Conservation (phyloP, 306 rosid genomes). For the Castanea mollissima region DNA sequence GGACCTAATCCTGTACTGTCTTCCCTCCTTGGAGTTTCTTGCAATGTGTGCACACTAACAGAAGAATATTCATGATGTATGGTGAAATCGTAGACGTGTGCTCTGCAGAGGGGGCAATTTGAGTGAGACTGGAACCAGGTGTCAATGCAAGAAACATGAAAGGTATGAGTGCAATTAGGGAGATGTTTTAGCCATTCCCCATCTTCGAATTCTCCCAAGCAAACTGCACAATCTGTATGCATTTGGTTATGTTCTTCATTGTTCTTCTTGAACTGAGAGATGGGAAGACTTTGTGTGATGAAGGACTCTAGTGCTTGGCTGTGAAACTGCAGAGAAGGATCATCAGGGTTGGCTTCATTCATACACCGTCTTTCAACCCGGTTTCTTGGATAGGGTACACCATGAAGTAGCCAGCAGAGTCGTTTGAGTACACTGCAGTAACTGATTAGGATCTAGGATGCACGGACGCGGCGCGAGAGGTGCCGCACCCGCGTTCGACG, state of each 20-base stretch:
- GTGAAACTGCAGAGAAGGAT: slow-evolving; percentile 32
- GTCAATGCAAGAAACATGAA: slow-evolving; percentile 56
- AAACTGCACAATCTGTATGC: slow-evolving; percentile 44
- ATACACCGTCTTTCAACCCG: background rate
- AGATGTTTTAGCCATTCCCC: slow-evolving; percentile 47
- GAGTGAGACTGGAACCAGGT: slow-evolving; percentile 46
- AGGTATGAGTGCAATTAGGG: slow-evolving; percentile 45
- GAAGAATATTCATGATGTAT: slow-evolving; percentile 11
- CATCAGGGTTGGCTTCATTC: slow-evolving; percentile 17
- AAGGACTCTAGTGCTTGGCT: slow-evolving; percentile 37
- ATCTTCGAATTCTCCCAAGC: slow-evolving; percentile 61
- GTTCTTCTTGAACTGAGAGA: slow-evolving; percentile 37
- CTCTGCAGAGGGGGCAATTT: slow-evolving; percentile 58
- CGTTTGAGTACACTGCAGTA: background rate
- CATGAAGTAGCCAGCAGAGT: background rate
- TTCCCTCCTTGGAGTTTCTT: slow-evolving; percentile 18
- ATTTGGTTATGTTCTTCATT: slow-evolving; percentile 17
- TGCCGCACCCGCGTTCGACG: no score
- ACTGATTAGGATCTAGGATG: no score
- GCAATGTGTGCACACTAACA: background rate
- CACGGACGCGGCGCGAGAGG: no score
- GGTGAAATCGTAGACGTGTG: slow-evolving; percentile 12
- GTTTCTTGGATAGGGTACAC: background rate
- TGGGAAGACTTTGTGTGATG: slow-evolving; percentile 26
- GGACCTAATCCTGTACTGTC: slow-evolving; percentile 21